Base-by-base conservation (phyloP, 345 rosid genomes). In the Hirschfeldia incana region DNA sequence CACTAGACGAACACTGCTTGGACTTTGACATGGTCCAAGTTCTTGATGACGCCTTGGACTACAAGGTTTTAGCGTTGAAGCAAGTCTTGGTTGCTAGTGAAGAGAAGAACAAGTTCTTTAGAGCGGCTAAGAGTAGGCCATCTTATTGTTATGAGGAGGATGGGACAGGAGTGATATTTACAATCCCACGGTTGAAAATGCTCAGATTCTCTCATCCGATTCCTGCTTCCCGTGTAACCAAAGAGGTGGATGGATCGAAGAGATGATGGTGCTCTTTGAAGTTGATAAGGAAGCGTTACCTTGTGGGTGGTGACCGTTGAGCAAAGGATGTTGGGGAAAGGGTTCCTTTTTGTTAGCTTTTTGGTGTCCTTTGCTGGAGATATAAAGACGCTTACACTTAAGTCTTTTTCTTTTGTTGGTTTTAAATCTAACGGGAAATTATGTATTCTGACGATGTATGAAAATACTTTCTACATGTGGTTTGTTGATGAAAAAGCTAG, bases 191-290 rank as follows among this genome's bases (percentile, higher is more conserved):
- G 1, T 32, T 57, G 16, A 89, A 94, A 83, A 61, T 86, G 37
- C 78, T 81, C 65, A 85, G 92, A 70, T 94, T 94, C 73, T 85
- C 97, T 28, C 91, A 94, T 85, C 77, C 55, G 85, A 72, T 89
- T 80, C 94, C 92, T 7, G 89, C 90, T 28, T 78, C 78, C 28
- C 85, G 74, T 58, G 74, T 94, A 85, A 84, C 80, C 9, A 88
- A 88, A 4, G 86, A 90, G 74, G 89, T 84, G 1, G 60, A 65
- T 61, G 96, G 89, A n/a, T n/a, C n/a, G n/a, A n/a, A 44, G 75
- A 46, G 4, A 65, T 78, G 9, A 37, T 5, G 27, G 70, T 37
- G 6, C 82, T 86, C 53, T 87, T 29, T 13, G 7, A 13, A 4
- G 8, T 61, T 12, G 17, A 61, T 28, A 4, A 5, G 29, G 4